Evolutionary conservation across 495 filamentous ascomycete species (phyloP).

Genomic region (Penicillium desertorum): DNA sequence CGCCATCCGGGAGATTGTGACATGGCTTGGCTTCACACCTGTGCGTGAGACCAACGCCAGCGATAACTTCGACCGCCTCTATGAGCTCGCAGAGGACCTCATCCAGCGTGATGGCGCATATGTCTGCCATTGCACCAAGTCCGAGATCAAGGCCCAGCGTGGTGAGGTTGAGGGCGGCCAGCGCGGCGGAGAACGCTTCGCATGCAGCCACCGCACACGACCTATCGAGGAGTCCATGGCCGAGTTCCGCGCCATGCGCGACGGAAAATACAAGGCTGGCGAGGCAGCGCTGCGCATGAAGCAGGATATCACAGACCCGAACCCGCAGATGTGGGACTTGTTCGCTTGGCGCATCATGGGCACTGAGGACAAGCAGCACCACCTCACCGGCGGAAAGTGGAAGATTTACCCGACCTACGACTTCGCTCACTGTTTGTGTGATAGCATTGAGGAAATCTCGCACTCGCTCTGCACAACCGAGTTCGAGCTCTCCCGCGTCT

Average conservation of each 20-base stretch:
- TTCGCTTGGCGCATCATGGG: constrained; percentile 76
- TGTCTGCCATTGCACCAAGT: constrained; percentile 70
- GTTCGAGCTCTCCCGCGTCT: constrained; percentile 70
- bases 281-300: constrained; percentile 93
- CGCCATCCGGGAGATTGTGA: constrained; percentile 74
- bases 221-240: constrained; percentile 70
- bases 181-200: constrained; percentile 69
- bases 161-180: constrained; percentile 68
- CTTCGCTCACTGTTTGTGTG: constrained; percentile 86
- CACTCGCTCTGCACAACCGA: constrained; percentile 90
- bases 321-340: constrained; percentile 69
- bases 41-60: constrained; percentile 73
- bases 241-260: constrained; percentile 87
- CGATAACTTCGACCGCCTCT: constrained; percentile 84
- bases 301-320: constrained; percentile 57
- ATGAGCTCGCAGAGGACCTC: constrained; percentile 84
- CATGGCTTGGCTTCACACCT: constrained; percentile 82
- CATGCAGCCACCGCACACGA: constrained; percentile 75
- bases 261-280: constrained; percentile 84
- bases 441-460: constrained; percentile 83
- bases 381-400: constrained; percentile 73
- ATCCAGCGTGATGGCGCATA: constrained; percentile 73
- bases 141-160: constrained; percentile 79
- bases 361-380: constrained; percentile 55
- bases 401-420: constrained; percentile 90